phyloP scores from a whole-genome alignment of 148 eudicot species.

The Fagopyrum tataricum region DNA sequence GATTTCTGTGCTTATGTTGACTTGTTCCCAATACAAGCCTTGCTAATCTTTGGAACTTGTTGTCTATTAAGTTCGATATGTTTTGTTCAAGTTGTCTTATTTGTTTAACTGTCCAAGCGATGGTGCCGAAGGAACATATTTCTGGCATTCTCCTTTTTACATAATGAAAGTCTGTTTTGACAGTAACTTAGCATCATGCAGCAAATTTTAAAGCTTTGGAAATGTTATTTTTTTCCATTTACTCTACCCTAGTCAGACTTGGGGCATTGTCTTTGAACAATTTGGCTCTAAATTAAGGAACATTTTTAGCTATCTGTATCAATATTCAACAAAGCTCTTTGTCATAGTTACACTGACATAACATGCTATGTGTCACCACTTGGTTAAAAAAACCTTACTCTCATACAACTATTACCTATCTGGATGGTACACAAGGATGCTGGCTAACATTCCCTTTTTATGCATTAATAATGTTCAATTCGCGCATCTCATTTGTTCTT shows the following conservation, averaged over 20 bases:
- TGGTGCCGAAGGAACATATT: background rate
- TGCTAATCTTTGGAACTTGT: conserved; percentile 2
- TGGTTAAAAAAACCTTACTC: background rate
- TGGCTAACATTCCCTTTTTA: background rate
- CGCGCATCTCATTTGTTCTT: no score
- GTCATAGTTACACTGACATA: background rate
- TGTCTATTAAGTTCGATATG: background rate
- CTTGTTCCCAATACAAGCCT: conserved; percentile 20
- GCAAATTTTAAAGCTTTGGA: background rate
- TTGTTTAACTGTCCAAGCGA: no score
- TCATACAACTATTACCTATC: background rate
- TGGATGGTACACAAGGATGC: background rate
- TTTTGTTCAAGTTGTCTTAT: background rate
- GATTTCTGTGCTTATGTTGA: conserved; percentile 16
- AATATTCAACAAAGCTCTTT: background rate
- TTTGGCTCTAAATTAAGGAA: background rate
- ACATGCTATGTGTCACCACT: background rate
- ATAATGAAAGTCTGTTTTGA: background rate
- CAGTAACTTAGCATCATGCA: background rate
- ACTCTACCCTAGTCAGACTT: background rate
- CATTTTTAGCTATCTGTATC: background rate
- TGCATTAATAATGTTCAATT: background rate
- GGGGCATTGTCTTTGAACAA: background rate
- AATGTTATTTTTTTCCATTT: background rate
- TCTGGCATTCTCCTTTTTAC: background rate